Conservation (phyloP, 108 stramenopile species). For the Skeletonema tropicum region DNA sequence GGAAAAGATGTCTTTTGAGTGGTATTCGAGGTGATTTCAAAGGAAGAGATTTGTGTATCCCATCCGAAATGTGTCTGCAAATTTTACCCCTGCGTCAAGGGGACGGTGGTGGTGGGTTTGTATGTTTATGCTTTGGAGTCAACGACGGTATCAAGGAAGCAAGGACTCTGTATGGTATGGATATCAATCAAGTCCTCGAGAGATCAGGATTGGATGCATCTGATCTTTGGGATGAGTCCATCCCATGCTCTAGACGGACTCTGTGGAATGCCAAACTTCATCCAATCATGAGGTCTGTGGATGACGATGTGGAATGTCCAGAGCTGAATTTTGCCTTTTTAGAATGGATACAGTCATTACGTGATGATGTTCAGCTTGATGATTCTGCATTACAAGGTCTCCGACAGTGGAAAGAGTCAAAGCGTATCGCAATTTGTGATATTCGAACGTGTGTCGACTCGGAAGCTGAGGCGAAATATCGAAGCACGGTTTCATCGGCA, state of each 20-base stretch:
- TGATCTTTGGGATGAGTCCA: constrained; percentile 60
- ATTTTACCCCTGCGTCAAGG: constrained; percentile 41
- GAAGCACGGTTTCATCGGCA: constrained; percentile 24
- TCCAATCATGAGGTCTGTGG: constrained; percentile 42
- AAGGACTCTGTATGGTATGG: constrained; percentile 55
- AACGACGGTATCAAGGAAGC: constrained; percentile 64
- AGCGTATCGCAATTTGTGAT: constrained; percentile 53
- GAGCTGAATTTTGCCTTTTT: constrained; percentile 47
- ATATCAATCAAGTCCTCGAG: constrained; percentile 48
- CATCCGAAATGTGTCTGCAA: constrained; percentile 59
- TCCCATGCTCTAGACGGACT: constrained; percentile 22
- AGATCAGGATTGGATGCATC: constrained; percentile 27
- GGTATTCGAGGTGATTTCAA: constrained; percentile 45
- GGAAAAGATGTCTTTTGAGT: constrained; percentile 58
- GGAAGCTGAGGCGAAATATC: constrained; percentile 52
- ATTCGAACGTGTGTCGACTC: constrained; percentile 64
- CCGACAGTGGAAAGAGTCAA: constrained; percentile 48
- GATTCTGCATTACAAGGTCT: constrained; percentile 30
- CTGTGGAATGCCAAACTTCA: constrained; percentile 79
- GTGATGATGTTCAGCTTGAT: constrained; percentile 19
- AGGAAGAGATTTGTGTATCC: constrained; percentile 23
- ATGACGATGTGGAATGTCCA: not conserved
- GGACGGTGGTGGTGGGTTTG: constrained; percentile 15
- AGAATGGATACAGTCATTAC: constrained; percentile 47
- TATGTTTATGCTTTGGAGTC: constrained; percentile 66